These are phyloP conservation scores for Alopecurus myosuroides DNA, from an alignment of 176 grass and related monocot species.

Conservation along the genomic window DNA sequence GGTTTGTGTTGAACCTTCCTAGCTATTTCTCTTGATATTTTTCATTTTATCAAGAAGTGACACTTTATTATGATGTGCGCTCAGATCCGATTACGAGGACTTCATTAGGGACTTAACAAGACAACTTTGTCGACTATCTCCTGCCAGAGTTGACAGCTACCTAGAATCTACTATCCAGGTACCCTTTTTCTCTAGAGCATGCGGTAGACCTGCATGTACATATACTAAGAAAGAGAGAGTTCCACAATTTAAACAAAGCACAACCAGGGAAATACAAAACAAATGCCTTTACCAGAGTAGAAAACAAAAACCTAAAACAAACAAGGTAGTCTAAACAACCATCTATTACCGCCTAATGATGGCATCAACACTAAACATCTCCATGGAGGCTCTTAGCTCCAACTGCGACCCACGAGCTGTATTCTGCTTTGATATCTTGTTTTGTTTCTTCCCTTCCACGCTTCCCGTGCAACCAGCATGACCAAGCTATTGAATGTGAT, in stretches of 20 bases:
- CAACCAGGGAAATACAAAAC: neutral
- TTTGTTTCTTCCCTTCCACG: neutral
- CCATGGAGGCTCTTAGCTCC: neutral
- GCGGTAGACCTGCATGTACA: neutral
- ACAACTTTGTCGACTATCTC: constrained; percentile 67
- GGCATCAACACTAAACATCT: neutral
- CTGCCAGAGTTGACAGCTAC: constrained; percentile 83
- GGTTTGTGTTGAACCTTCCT: constrained; percentile 54
- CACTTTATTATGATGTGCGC: constrained; percentile 12
- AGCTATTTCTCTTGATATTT: constrained; percentile 25
- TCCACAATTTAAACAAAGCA: neutral
- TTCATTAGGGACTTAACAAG: constrained; percentile 90
- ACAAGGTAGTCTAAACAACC: neutral
- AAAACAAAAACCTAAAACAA: neutral
- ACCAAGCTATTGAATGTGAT: neutral
- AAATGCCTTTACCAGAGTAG: neutral
- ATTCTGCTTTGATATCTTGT: neutral
- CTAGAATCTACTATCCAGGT: constrained; percentile 95
- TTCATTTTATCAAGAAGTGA: neutral
- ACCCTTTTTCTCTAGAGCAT: neutral
- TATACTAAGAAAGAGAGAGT: neutral
- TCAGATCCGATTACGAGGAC: constrained; percentile 84
- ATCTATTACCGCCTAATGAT: neutral
- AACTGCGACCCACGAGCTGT: neutral
- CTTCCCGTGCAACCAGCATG: neutral